Conservation (phyloP, 1,139 yeast genomes). For the Saccharomyces pastorianus region DNA sequence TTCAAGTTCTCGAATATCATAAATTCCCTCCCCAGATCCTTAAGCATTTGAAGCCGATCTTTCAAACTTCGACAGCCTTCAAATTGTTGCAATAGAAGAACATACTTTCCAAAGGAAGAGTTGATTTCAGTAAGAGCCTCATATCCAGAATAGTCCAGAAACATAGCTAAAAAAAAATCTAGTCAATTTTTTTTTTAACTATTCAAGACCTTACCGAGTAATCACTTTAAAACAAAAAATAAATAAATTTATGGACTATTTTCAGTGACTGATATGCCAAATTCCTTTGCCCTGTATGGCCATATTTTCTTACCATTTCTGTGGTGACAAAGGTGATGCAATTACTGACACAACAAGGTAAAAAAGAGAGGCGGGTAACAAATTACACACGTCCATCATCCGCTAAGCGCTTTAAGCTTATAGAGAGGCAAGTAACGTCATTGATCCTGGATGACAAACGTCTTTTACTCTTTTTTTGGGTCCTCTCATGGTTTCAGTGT, state of each 20-base stretch:
- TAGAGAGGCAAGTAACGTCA: not conserved
- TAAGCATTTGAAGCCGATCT: not conserved
- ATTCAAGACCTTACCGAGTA: not conserved
- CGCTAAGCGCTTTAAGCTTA: not conserved
- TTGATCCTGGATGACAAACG: no score
- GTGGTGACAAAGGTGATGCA: not conserved
- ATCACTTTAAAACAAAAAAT: constrained; percentile 8
- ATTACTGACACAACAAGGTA: not conserved
- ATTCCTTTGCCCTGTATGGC: no score
- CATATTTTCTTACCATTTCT: not conserved
- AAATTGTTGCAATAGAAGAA: not conserved
- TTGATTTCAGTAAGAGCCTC: not conserved
- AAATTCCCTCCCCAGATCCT: not conserved
- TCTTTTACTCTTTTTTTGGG: no score
- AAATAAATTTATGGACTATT: no score
- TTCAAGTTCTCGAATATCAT: not conserved
- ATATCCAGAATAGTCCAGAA: not conserved
- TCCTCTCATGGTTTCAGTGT: no score
- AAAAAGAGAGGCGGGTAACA: not conserved
- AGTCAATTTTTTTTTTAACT: not conserved
- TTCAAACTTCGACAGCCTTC: not conserved
- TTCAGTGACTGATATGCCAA: not conserved
- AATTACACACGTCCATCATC: not conserved
- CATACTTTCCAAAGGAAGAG: not conserved
- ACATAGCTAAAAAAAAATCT: not conserved